Evolutionary conservation across 306 rosid genomes (phyloP), one percentile per base, ranked within the genome.

Genomic region (Sphenostylis stenocarpa): DNA sequence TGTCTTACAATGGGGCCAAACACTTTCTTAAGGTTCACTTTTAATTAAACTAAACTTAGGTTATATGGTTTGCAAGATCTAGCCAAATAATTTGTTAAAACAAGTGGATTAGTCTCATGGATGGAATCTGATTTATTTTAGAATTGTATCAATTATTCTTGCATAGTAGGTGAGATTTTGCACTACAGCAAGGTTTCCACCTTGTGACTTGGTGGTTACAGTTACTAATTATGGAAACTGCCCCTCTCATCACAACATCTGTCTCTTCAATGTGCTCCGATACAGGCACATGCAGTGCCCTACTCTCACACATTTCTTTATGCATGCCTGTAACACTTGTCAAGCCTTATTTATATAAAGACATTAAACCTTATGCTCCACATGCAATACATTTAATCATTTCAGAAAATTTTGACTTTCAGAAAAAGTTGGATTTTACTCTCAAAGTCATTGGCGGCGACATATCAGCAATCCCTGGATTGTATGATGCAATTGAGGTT

Each of bases 391-490:
- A 41, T 75, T 67, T 77, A 64, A 67, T 75, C 72, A 44, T 73
- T 76, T 62, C 48, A 49, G 66, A 48, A 72, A 73, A 23, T 76
- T 73, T 84, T 67, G 7, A 52, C 43, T 43, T 87, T 83, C 93
- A 95, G 97, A 96, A 92, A 90, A 87, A 91, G 74, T 78, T 96
- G 87, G 98, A 96, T 72, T 96, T 92, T 71, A 88, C 88, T 2
- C 88, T 92, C 57, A 96, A 92, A 88, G 96, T 92, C 83, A 51
- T 96, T 24, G 98, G 98, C 3, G 98, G 99, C 0, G 96, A 96
- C 86, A 88, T 96, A 77, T 88, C 99, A 79, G 1, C 99, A 61
- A 82, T 95, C 70, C 99, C 99, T 76, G 97, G 97, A 83, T 83
- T 96, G 70, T 83, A 39, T 17, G 90, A 83, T 70, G 84, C 92